phyloP scores from a whole-genome alignment of 1,284 basidiomycete genomes.

The Pyrrhoderma lamaoense region DNA sequence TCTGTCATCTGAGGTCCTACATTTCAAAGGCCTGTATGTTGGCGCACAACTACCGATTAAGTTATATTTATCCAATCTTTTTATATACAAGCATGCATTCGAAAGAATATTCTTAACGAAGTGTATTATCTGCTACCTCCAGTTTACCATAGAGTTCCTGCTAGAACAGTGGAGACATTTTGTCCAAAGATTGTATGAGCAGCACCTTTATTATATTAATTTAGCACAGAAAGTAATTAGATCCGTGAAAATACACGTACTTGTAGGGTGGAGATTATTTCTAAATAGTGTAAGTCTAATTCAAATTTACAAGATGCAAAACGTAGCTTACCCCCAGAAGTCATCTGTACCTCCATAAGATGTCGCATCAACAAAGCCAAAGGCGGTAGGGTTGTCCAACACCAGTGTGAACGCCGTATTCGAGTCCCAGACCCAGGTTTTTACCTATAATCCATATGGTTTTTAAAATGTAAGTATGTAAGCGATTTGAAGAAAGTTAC shows the following conservation, averaged over 20 bases:
- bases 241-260: slow-evolving; percentile 23
- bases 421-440: slow-evolving; percentile 46
- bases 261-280: slow-evolving; percentile 42
- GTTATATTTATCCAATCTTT: no score
- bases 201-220: slow-evolving; percentile 2
- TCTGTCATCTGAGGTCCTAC: no score
- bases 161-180: slow-evolving; percentile 13
- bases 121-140: no score
- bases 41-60: no score
- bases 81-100: no score
- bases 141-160: slow-evolving; percentile 14
- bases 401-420: slow-evolving; percentile 45
- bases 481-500: slow-evolving; percentile 8
- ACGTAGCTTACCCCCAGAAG: slow-evolving; percentile 47
- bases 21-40: no score
- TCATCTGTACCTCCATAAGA: slow-evolving; percentile 40
- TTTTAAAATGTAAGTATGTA: no score
- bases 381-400: slow-evolving; percentile 39
- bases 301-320: slow-evolving; percentile 1
- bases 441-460: slow-evolving; percentile 29
- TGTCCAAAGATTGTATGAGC: slow-evolving; percentile 19
- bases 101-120: no score
- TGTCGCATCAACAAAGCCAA: slow-evolving; percentile 46
- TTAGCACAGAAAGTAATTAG: not conserved
- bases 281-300: slow-evolving; percentile 22